Conservation (phyloP, 2,329 filamentous ascomycete genomes). For the Beauveria sp. region DNA sequence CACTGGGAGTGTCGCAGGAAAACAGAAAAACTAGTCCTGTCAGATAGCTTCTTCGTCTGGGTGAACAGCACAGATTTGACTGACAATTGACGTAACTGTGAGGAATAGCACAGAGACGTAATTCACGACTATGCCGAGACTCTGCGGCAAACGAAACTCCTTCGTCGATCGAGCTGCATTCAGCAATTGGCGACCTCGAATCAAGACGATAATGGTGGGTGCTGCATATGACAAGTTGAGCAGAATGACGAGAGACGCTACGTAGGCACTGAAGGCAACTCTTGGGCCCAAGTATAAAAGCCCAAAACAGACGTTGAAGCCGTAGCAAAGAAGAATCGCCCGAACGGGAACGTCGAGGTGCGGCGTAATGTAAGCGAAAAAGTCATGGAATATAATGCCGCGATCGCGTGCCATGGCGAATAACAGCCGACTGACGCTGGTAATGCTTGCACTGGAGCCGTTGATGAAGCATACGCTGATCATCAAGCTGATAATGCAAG, state of each 20-base stretch:
- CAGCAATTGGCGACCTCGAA: conserved; percentile 28
- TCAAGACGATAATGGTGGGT: conserved; percentile 30
- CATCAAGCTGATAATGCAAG: conserved; percentile 33
- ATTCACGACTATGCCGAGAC: conserved; percentile 24
- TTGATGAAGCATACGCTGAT: conserved; percentile 37
- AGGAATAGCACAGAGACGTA: conserved; percentile 27
- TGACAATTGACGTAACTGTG: conserved; percentile 30
- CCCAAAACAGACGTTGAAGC: conserved; percentile 37
- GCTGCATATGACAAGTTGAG: conserved; percentile 39
- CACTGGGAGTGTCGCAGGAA: conserved; percentile 22
- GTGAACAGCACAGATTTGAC: neutral
- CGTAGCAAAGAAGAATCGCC: conserved; percentile 32
- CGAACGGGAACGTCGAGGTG: conserved; percentile 34
- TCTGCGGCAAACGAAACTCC: conserved; percentile 23
- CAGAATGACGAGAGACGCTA: conserved; percentile 37
- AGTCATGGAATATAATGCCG: conserved; percentile 27
- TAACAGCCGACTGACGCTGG: conserved; percentile 33
- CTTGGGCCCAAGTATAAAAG: conserved; percentile 38
- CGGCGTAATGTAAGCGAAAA: conserved; percentile 29
- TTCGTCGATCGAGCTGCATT: conserved; percentile 18
- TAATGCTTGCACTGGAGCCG: conserved; percentile 37
- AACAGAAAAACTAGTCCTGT: conserved; percentile 24
- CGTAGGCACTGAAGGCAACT: conserved; percentile 40
- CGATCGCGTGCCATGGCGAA: conserved; percentile 40
- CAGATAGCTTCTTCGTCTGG: neutral